phyloP scores from a whole-genome alignment of 805 yeast species.

The Blastobotrys americana region DNA sequence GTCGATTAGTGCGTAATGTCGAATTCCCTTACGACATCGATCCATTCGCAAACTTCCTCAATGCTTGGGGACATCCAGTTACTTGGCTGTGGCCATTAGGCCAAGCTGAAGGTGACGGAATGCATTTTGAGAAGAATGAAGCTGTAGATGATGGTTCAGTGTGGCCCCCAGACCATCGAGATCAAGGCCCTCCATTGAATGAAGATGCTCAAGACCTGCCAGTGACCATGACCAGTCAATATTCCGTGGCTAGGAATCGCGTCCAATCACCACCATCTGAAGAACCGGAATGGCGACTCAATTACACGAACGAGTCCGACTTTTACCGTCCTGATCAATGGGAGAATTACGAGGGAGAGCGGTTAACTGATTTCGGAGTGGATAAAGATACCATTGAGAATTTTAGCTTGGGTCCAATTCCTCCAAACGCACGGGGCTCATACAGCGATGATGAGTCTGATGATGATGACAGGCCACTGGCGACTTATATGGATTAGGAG shows the following conservation, averaged over 20 bases:
- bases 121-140: conserved; percentile 49
- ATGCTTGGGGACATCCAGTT: conserved; percentile 52
- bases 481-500: no score
- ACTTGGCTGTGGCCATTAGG: conserved; percentile 72
- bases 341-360: conserved; percentile 79
- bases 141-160: conserved; percentile 48
- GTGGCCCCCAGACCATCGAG: conserved; percentile 90
- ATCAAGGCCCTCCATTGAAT: conserved; percentile 27
- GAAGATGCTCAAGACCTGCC: not conserved
- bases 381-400: conserved; percentile 37
- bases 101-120: conserved; percentile 53
- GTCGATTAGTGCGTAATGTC: conserved; percentile 18
- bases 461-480: not conserved
- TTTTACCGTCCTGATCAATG: conserved; percentile 44
- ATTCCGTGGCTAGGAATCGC: not conserved
- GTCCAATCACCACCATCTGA: not conserved
- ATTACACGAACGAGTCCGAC: conserved; percentile 19
- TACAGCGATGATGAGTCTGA: no score
- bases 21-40: conserved; percentile 84
- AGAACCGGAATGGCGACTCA: conserved; percentile 33
- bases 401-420: no score
- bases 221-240: not conserved
- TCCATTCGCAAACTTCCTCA: conserved; percentile 43
- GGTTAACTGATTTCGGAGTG: conserved; percentile 78
- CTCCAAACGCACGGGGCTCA: no score